These are phyloP conservation scores for Agastache rugosa DNA, from an alignment of 257 asterid species.

Conservation along the genomic window DNA sequence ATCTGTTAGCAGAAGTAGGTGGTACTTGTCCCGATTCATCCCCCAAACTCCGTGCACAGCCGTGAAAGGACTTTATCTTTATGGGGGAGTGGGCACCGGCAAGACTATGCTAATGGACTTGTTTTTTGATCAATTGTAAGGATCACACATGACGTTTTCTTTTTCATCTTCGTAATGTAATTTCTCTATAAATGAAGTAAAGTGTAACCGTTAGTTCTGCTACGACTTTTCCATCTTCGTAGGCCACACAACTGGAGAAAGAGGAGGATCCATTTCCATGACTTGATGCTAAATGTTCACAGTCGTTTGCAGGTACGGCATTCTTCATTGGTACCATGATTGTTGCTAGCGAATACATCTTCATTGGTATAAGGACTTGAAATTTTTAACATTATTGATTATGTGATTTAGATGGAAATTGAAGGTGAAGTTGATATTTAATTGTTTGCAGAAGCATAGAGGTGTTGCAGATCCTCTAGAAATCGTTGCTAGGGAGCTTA, in stretches of 20 bases:
- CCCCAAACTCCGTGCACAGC: conserved; percentile 72
- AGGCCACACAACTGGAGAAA: conserved; percentile 94
- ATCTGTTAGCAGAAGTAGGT: conserved; percentile 66
- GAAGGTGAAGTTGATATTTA: neutral
- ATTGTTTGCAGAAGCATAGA: conserved; percentile 71
- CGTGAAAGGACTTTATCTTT: conserved; percentile 89
- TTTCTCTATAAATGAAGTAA: neutral
- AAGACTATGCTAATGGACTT: conserved; percentile 98
- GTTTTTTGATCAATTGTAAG: conserved; percentile 81
- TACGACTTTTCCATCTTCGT: conserved; percentile 30
- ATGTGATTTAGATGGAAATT: neutral
- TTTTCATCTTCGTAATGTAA: neutral
- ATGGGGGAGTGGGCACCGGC: conserved; percentile 98
- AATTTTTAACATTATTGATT: neutral
- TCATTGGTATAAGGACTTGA: no score
- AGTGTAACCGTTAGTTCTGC: neutral
- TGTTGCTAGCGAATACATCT: no score
- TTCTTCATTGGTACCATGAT: neutral
- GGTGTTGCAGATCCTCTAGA: conserved; percentile 92
- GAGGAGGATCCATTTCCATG: conserved; percentile 93
- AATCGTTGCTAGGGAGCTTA: conserved; percentile 85
- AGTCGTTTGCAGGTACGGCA: conserved; percentile 77
- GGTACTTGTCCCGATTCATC: conserved; percentile 90
- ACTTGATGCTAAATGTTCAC: conserved; percentile 92
- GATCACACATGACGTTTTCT: conserved; percentile 30